phyloP scores from a whole-genome alignment of 208 protist species.

The Leishmania major region DNA sequence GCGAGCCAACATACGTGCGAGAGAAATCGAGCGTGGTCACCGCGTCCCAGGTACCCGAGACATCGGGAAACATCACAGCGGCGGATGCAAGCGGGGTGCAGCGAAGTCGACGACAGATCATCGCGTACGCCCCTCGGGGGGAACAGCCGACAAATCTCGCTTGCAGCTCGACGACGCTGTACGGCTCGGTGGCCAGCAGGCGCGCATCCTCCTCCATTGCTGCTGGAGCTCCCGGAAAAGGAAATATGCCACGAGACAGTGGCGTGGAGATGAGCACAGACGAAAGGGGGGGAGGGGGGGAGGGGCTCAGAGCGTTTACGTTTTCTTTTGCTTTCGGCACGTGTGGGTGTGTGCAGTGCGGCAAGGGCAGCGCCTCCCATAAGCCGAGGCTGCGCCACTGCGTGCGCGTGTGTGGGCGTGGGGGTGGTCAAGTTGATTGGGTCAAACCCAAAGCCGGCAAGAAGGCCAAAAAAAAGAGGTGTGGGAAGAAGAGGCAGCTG shows the following conservation, averaged over 20 bases:
- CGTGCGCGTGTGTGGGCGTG: not conserved
- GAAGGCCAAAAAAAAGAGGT: not conserved
- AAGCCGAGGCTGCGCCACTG: not conserved
- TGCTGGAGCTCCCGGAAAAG: not conserved
- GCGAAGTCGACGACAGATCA: slow-evolving; percentile 41
- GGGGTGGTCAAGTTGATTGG: not conserved
- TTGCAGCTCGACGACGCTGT: slow-evolving; percentile 49
- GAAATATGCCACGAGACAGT: not conserved
- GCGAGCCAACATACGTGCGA: slow-evolving; percentile 66
- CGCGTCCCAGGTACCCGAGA: slow-evolving; percentile 46
- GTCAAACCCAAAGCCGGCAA: not conserved
- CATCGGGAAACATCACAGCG: slow-evolving; percentile 45
- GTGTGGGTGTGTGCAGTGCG: slow-evolving; percentile 2
- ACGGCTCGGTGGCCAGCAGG: slow-evolving; percentile 27
- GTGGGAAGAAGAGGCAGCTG: not conserved
- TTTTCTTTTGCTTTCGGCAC: not conserved
- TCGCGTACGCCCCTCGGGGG: slow-evolving; percentile 52
- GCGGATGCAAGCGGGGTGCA: slow-evolving; percentile 48
- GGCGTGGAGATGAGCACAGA: not conserved
- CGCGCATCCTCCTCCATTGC: slow-evolving; percentile 24
- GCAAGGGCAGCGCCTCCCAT: not conserved
- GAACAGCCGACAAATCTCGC: slow-evolving; percentile 45
- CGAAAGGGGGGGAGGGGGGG: not conserved
- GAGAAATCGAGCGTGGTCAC: slow-evolving; percentile 58
- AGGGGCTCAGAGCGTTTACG: not conserved